Conservation (phyloP, 1,139 yeast genomes). For the Taiozyma sp. region DNA sequence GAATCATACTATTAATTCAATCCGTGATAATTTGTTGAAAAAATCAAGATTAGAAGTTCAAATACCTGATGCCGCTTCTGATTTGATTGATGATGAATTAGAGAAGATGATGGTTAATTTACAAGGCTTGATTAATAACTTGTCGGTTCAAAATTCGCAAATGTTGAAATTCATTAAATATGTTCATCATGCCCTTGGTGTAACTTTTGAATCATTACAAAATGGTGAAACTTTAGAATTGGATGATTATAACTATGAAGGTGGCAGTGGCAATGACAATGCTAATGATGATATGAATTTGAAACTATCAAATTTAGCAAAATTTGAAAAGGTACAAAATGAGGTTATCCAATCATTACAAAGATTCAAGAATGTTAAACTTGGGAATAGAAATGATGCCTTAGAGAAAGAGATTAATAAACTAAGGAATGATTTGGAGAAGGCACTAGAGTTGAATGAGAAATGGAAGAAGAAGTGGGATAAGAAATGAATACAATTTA, state of each 20-base stretch:
- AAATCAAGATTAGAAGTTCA: neutral
- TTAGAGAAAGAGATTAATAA: slow-evolving; percentile 35
- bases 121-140: slow-evolving; percentile 36
- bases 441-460: slow-evolving; percentile 42
- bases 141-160: slow-evolving; percentile 38
- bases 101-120: slow-evolving; percentile 37
- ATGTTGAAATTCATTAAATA: slow-evolving; percentile 32
- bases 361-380: slow-evolving; percentile 3
- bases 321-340: slow-evolving; percentile 14
- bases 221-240: slow-evolving; percentile 9
- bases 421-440: slow-evolving; percentile 39
- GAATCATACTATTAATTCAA: slow-evolving; percentile 32
- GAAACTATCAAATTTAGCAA: slow-evolving; percentile 19
- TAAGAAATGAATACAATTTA: neutral
- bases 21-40: slow-evolving; percentile 36
- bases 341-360: slow-evolving; percentile 10
- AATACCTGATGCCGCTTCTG: neutral
- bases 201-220: slow-evolving; percentile 13
- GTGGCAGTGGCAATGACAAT: no score
- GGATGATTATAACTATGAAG: neutral
- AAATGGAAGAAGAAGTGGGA: slow-evolving; percentile 35
- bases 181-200: neutral
- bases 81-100: slow-evolving; percentile 31
- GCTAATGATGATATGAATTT: slow-evolving; percentile 1
- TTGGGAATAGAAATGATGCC: slow-evolving; percentile 5